Evolutionary conservation across 805 yeast species (phyloP).

Genomic region (Saccharomycopsis malanga): DNA sequence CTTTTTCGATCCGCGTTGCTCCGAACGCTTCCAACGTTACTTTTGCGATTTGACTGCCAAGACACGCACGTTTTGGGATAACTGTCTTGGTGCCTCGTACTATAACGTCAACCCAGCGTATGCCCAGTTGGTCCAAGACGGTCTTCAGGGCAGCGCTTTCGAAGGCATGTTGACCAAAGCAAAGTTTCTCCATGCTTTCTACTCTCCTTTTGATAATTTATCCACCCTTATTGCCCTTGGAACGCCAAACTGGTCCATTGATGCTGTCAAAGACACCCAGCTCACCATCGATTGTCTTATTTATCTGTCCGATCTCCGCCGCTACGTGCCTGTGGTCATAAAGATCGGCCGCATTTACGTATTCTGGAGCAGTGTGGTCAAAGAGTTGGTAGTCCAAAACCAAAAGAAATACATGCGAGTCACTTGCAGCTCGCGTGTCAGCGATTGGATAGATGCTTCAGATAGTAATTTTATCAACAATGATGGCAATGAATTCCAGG

Average conservation of each 20-base stretch:
- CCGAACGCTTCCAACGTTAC: neutral
- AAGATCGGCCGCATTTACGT: conserved; percentile 49
- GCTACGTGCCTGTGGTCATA: conserved; percentile 52
- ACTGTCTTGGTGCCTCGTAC: conserved; percentile 2
- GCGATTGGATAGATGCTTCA: conserved; percentile 16
- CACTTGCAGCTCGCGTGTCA: conserved; percentile 2
- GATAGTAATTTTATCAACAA: conserved; percentile 8
- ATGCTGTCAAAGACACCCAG: conserved; percentile 37
- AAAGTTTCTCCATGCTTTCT: conserved; percentile 1
- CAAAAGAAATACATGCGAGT: conserved; percentile 31
- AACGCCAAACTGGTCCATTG: conserved; percentile 35
- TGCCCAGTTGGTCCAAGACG: neutral
- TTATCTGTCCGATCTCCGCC: conserved; percentile 41
- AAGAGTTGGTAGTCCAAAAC: conserved; percentile 25
- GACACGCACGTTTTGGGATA: conserved; percentile 2
- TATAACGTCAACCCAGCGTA: conserved; percentile 9
- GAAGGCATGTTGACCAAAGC: neutral
- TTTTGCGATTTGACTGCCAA: neutral
- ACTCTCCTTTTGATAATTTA: conserved; percentile 32
- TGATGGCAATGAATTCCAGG: conserved; percentile 15
- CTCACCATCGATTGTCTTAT: conserved; percentile 40
- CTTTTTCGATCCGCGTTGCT: conserved; percentile 34
- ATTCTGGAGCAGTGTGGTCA: conserved; percentile 15
- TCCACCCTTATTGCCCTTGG: conserved; percentile 39
- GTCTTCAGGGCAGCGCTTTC: neutral